Conservation (phyloP, 2,329 filamentous ascomycete genomes). For the Aspergillus unguis region DNA sequence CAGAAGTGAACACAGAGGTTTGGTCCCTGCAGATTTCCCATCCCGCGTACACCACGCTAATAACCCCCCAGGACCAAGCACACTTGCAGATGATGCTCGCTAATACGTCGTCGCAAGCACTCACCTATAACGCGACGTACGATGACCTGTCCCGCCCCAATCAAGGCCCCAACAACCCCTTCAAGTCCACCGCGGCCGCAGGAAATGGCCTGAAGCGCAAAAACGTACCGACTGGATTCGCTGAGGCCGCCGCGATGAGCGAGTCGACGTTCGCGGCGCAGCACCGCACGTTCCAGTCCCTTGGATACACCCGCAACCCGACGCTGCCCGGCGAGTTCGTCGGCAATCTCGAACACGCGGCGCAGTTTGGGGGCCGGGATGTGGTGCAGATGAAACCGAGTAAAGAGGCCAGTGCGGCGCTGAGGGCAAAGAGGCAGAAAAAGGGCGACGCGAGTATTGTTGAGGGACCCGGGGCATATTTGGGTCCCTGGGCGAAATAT, state of each 20-base stretch:
- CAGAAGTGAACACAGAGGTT: conserved; percentile 56
- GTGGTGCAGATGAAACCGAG: conserved; percentile 54
- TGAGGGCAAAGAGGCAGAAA: conserved; percentile 72
- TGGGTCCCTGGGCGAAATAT: conserved; percentile 93
- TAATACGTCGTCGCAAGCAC: conserved; percentile 49
- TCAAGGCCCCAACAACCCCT: conserved; percentile 71
- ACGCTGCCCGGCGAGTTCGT: conserved; percentile 43
- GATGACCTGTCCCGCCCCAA: conserved; percentile 65
- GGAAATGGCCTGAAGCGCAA: conserved; percentile 65
- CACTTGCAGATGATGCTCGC: conserved; percentile 51
- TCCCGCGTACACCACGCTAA: conserved; percentile 31
- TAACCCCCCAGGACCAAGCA: conserved; percentile 46
- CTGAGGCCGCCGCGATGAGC: conserved; percentile 83
- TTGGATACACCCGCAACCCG: conserved; percentile 53
- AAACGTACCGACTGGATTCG: conserved; percentile 79
- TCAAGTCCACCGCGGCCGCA: conserved; percentile 56
- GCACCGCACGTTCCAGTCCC: conserved; percentile 75
- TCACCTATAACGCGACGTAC: conserved; percentile 60
- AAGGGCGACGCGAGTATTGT: conserved; percentile 82
- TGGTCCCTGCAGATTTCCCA: conserved; percentile 38
- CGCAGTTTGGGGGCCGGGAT: conserved; percentile 49
- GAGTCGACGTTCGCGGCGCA: conserved; percentile 86
- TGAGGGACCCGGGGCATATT: conserved; percentile 82
- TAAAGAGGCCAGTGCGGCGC: conserved; percentile 67
- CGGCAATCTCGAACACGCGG: conserved; percentile 47